Evolutionary conservation across 163 green algal species (phyloP), one percentile per base, ranked within the genome.

Genomic region (Scenedesmus sp.): DNA sequence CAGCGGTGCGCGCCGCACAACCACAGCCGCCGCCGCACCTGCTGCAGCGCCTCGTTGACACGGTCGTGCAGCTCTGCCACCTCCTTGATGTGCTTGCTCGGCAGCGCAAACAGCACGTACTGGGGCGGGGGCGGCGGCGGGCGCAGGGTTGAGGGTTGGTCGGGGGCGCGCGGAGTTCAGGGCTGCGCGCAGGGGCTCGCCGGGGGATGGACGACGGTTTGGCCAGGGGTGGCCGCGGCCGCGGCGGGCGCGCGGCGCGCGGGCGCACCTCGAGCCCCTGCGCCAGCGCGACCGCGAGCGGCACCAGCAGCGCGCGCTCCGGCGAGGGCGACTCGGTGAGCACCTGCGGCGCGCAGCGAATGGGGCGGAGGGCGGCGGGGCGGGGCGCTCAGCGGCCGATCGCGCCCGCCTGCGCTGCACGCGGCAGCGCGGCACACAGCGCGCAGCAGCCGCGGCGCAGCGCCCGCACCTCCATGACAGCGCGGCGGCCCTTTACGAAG

Each of bases 221-320:
- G n/a, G n/a, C n/a, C n/a, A n/a, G n/a, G n/a, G n/a, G n/a, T n/a
- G n/a, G n/a, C n/a, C n/a, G n/a, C n/a, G n/a, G n/a, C n/a, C n/a
- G n/a, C n/a, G n/a, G n/a, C n/a, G n/a, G n/a, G n/a, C n/a, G n/a
- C n/a, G n/a, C n/a, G n/a, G n/a, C n/a, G n/a, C n/a, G n/a, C n/a
- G n/a, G n/a, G n/a, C n/a, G n/a, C n/a, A n/a, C n/a, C n/a, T 82
- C 63, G 36, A 82, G 39, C 31, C 76, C 63, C 63, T 82, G 75
- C 31, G 60, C 65, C 51, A 69, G 69, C 17, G 42, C 39, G 9
- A 82, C 64, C 20, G 44, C 36, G 17, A 82, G 44, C 13, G 75
- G 75, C 42, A 82, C 11, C 39, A 63, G 31, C 63, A 82, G 53
- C 60, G 73, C 60, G 48, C 72, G 60, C 20, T 64, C 48, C 2